These are phyloP conservation scores for Macrophomina pseudophaseolina DNA, from an alignment of 2,329 filamentous ascomycete genomes.

Conservation along the genomic window DNA sequence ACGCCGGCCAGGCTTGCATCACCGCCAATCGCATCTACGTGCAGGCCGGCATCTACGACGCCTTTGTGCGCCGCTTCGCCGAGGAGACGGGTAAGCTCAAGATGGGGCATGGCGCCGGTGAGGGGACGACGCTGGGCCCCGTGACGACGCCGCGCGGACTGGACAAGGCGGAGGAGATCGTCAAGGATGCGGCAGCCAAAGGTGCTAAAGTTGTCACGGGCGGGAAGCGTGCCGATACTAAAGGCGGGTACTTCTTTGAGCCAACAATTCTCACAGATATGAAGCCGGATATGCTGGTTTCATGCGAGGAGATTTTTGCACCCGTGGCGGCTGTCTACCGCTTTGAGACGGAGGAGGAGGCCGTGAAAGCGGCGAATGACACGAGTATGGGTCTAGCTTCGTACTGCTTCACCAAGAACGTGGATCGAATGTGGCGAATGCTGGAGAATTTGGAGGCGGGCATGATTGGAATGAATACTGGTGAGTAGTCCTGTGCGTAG, in stretches of 20 bases:
- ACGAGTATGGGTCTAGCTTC: constrained; percentile 47
- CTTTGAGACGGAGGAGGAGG: constrained; percentile 48
- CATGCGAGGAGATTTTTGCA: constrained; percentile 47
- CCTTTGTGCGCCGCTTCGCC: constrained; percentile 49
- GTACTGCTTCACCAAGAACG: constrained; percentile 47
- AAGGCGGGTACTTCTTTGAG: constrained; percentile 36
- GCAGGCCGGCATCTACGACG: constrained; percentile 45
- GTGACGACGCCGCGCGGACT: constrained; percentile 62
- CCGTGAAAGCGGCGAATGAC: constrained; percentile 44
- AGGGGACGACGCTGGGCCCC: constrained; percentile 44
- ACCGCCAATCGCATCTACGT: constrained; percentile 46
- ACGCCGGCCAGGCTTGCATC: constrained; percentile 48
- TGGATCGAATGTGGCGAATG: constrained; percentile 42
- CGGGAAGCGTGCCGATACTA: constrained; percentile 54
- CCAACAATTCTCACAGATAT: constrained; percentile 42
- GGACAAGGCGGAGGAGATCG: constrained; percentile 63
- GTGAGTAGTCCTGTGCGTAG: not conserved
- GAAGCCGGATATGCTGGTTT: constrained; percentile 40
- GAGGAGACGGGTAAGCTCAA: constrained; percentile 60
- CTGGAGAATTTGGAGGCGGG: constrained; percentile 39
- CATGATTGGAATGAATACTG: constrained; percentile 41
- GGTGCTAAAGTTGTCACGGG: constrained; percentile 70
- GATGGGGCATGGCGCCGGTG: constrained; percentile 63
- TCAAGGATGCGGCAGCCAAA: constrained; percentile 66
- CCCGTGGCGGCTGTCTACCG: constrained; percentile 42